These are phyloP conservation scores for Venturia nashicola DNA, from an alignment of 2,329 filamentous ascomycete species.

Conservation along the genomic window DNA sequence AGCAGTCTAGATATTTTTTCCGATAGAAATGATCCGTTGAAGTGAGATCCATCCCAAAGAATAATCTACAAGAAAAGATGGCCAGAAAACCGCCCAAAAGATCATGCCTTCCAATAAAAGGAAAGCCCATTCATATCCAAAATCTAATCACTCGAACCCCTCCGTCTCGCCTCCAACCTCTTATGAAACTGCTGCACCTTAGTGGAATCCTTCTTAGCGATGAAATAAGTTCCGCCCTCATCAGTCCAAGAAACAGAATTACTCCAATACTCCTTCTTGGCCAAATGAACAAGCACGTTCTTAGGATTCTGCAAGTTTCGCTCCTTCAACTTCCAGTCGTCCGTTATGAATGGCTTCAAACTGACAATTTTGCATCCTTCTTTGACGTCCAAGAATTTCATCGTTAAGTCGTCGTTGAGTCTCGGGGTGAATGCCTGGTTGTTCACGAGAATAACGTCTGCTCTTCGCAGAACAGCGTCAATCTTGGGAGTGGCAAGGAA, in stretches of 20 bases:
- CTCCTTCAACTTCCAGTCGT: slow-evolving; percentile 60
- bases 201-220: slow-evolving; percentile 63
- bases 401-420: slow-evolving; percentile 72
- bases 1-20: too few species aligned
- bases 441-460: slow-evolving; percentile 95
- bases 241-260: slow-evolving; percentile 81
- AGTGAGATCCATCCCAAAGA: not conserved
- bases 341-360: slow-evolving; percentile 79
- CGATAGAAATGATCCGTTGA: too few species aligned
- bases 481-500: slow-evolving; percentile 67
- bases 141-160: not conserved
- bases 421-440: slow-evolving; percentile 90
- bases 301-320: slow-evolving; percentile 70
- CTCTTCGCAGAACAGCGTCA: slow-evolving; percentile 60
- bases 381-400: slow-evolving; percentile 89
- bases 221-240: slow-evolving; percentile 72
- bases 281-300: slow-evolving; percentile 56
- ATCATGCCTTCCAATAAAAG: not conserved
- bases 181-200: slow-evolving; percentile 38
- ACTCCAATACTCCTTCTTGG: slow-evolving; percentile 58
- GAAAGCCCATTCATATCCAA: not conserved
- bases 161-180: slow-evolving; percentile 16
- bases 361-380: slow-evolving; percentile 82
- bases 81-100: not conserved
- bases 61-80: not conserved